Evolutionary conservation across 2,329 filamentous ascomycete genomes (phyloP).

Genomic region (Thielaviopsis musarum): DNA sequence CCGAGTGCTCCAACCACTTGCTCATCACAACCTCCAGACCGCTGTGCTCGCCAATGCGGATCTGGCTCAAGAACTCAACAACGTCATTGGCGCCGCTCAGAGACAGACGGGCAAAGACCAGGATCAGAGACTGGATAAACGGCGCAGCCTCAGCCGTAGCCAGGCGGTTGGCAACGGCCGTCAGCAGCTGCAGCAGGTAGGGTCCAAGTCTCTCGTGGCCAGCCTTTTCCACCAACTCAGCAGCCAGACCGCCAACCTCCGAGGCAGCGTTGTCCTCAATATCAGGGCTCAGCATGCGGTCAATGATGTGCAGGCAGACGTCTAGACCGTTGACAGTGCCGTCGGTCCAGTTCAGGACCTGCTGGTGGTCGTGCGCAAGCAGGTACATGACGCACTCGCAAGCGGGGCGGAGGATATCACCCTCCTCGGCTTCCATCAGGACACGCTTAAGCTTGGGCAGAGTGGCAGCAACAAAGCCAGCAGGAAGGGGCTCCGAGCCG

Average conservation of each 20-base stretch:
- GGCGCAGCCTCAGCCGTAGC: conserved; percentile 67
- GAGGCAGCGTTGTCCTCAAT: conserved; percentile 90
- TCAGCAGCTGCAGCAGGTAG: conserved; percentile 72
- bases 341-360: conserved; percentile 72
- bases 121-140: conserved; percentile 88
- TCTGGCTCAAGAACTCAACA: conserved; percentile 74
- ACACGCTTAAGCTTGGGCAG: conserved; percentile 77
- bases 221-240: conserved; percentile 88
- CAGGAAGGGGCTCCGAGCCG: conserved; percentile 68
- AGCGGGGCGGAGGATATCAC: conserved; percentile 72
- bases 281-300: conserved; percentile 64
- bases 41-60: conserved; percentile 61
- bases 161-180: conserved; percentile 73
- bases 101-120: conserved; percentile 85
- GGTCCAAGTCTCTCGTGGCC: conserved; percentile 81
- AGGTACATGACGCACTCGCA: conserved; percentile 80
- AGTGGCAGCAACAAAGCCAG: conserved; percentile 67
- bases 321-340: conserved; percentile 71
- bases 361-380: conserved; percentile 73
- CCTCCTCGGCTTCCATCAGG: conserved; percentile 69
- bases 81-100: conserved; percentile 76
- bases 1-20: conserved; percentile 95
- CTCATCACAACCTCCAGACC: conserved; percentile 78
- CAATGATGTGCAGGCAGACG: conserved; percentile 78
- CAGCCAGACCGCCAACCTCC: conserved; percentile 89